Evolutionary conservation across 1,284 basidiomycete species (phyloP).

Genomic region (Boletus albobrunnescens): DNA sequence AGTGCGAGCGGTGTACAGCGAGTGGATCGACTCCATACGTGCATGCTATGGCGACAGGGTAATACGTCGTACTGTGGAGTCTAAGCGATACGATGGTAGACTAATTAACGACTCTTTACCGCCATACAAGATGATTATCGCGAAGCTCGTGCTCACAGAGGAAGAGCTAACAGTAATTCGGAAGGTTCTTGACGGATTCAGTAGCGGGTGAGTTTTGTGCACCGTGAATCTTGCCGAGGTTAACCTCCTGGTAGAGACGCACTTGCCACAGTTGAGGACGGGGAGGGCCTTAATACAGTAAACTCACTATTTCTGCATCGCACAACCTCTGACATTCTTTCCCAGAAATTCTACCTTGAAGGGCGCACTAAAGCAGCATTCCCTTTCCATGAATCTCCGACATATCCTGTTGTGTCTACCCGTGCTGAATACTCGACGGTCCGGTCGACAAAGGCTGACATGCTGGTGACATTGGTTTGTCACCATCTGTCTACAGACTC

Average conservation of each 20-base stretch:
- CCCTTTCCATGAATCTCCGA: conserved; percentile 8
- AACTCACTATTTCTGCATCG: not conserved
- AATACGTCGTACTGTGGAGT: conserved; percentile 8
- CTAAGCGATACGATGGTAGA: conserved; percentile 7
- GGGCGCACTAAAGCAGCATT: conserved; percentile 8
- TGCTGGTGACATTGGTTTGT: conserved; percentile 5
- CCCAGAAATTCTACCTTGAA: conserved; percentile 13
- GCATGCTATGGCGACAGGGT: not conserved
- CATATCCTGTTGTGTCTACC: not conserved
- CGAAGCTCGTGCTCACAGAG: conserved; percentile 1
- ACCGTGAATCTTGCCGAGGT: no score
- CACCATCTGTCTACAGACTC: conserved; percentile 6
- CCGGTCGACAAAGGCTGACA: conserved; percentile 9
- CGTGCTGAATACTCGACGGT: not conserved
- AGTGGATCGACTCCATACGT: conserved; percentile 8
- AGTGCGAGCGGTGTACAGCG: not conserved
- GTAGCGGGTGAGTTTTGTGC: conserved; percentile 2
- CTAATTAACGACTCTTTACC: conserved; percentile 8
- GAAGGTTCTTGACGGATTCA: conserved; percentile 11
- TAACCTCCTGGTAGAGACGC: no score
- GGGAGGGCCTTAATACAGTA: conserved; percentile 6
- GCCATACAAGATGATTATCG: conserved; percentile 7
- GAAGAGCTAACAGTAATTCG: conserved; percentile 2
- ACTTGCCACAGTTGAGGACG: conserved; percentile 5
- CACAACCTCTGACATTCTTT: not conserved